Evolutionary conservation across 352 stramenopile species (phyloP), one percentile per base, ranked within the genome.

Genomic region (Globisporangium cylindrosporum): DNA sequence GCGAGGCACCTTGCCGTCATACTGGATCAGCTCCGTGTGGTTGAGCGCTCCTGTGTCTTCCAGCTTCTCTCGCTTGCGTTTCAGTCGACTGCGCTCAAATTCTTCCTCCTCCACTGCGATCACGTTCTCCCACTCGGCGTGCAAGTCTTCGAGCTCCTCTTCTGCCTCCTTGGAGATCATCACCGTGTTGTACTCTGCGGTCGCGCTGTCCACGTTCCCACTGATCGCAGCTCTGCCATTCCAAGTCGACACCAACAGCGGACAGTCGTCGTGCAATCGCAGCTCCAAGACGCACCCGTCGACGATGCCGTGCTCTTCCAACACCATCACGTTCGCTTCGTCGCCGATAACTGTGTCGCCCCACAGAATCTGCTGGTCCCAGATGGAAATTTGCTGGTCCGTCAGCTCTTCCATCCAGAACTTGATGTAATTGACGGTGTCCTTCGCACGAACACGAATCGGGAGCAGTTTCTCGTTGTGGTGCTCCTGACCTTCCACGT

Each of bases 351-450:
- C 59, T 9, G 86, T 93, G 64, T 91, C 86, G 48, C 82, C 76
- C 86, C 86, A 93, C 29, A 83, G 88, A 20, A 93, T 77, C 53
- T 93, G 86, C 62, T 93, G 86, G 46, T 93, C 86, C 83, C 83
- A 93, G 51, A 91, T 84, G 7, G 86, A 92, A 29, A 93, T 70
- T 38, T 92, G 85, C 64, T 93, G 83, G 38, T 91, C 86, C 15
- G 84, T 89, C 4, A 93, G 66, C 55, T 91, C 86, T 72, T 93
- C 86, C 77, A 93, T 89, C 79, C 81, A 92, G 60, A 90, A 80
- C 59, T 93, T 93, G 55, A 93, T 90, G 62, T 89, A 91, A 73
- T 92, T 93, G 41, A 93, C 74, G 1, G 84, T 92, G 58, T 92
- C 74, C 20, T 82, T 74, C 14, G 86, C 77, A 29, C 81, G 79